These are phyloP conservation scores for Salisapilia sapeloensis DNA, from an alignment of 352 stramenopile species.

Conservation along the genomic window DNA sequence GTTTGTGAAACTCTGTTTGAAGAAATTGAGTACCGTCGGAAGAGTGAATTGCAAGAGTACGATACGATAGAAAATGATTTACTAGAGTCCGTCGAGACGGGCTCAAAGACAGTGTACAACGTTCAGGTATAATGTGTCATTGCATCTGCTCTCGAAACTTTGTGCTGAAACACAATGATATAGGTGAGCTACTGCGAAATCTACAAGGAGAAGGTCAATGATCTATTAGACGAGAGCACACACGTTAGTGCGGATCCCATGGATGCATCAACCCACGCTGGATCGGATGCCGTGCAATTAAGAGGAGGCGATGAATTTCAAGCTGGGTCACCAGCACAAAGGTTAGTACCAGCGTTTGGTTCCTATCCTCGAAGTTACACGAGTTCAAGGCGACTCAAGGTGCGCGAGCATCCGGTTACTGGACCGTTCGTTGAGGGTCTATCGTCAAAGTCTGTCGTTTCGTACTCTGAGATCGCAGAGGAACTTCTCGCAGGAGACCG, in stretches of 20 bases:
- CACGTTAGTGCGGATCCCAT: too few relatives aligned
- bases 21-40: slow-evolving; percentile 30
- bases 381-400: slow-evolving; percentile 16
- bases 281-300: too few relatives aligned
- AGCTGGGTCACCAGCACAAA: too few relatives aligned
- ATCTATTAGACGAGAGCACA: slow-evolving; percentile 32
- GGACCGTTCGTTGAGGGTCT: slow-evolving; percentile 75
- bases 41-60: slow-evolving; percentile 6
- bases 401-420: slow-evolving; percentile 68
- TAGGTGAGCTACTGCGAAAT: slow-evolving; percentile 75
- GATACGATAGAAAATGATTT: slow-evolving; percentile 2
- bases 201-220: slow-evolving; percentile 79
- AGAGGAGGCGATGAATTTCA: too few relatives aligned
- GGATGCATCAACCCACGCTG: too few relatives aligned
- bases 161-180: slow-evolving; percentile 3
- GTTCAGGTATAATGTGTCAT: slow-evolving; percentile 7
- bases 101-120: slow-evolving; percentile 19
- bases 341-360: too few relatives aligned
- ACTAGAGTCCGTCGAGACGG: slow-evolving; percentile 1
- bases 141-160: too few relatives aligned
- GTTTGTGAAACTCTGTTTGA: slow-evolving; percentile 67
- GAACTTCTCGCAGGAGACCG: slow-evolving; percentile 85
- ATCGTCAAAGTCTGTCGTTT: slow-evolving; percentile 40
- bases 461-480: slow-evolving; percentile 64
- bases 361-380: too few relatives aligned